A percentile compares a stretch with the other conserved stretches of the same genome.
These are phyloP conservation scores for Codiaeum variegatum DNA, from an alignment of 441 rosid species.

Conservation along the genomic window DNA sequence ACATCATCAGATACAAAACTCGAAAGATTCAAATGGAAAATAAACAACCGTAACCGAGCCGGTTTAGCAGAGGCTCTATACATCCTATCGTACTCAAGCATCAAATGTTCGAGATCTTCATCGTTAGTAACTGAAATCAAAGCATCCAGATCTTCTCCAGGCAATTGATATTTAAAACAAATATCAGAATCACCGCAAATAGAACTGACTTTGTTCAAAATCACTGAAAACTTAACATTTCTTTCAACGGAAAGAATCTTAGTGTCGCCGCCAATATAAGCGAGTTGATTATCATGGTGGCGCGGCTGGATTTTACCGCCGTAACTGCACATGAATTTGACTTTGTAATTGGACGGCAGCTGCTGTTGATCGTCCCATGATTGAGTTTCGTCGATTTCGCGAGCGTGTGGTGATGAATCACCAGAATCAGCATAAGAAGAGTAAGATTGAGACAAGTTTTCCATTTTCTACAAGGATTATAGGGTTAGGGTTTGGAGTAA, in stretches of 20 bases:
- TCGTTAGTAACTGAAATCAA: constrained; percentile 56
- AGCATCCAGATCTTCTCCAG: constrained; percentile 65
- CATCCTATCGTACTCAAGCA: constrained; percentile 53
- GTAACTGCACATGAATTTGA: constrained; percentile 59
- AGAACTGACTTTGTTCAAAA: constrained; percentile 40
- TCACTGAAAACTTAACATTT: constrained; percentile 30
- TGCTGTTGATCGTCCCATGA: constrained; percentile 41
- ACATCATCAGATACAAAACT: constrained; percentile 25
- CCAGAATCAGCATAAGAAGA: constrained; percentile 53
- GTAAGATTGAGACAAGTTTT: constrained; percentile 46
- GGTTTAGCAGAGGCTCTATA: constrained; percentile 41
- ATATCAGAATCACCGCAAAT: constrained; percentile 33
- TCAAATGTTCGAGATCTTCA: constrained; percentile 64
- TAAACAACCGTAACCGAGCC: constrained; percentile 49
- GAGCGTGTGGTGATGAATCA: constrained; percentile 52
- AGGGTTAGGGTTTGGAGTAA: constrained; percentile 21
- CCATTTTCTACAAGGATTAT: constrained; percentile 25
- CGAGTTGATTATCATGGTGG: constrained; percentile 51
- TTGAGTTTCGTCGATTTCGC: constrained; percentile 51
- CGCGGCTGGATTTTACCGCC: constrained; percentile 66
- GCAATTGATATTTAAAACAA: constrained; percentile 59
- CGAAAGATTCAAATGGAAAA: constrained; percentile 32
- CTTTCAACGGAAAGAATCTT: constrained; percentile 56
- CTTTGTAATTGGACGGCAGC: constrained; percentile 32
- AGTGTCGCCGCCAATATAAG: constrained; percentile 60